Base-by-base conservation (phyloP, 768 basidiomycete species). In the Solioccasus polychromus region DNA sequence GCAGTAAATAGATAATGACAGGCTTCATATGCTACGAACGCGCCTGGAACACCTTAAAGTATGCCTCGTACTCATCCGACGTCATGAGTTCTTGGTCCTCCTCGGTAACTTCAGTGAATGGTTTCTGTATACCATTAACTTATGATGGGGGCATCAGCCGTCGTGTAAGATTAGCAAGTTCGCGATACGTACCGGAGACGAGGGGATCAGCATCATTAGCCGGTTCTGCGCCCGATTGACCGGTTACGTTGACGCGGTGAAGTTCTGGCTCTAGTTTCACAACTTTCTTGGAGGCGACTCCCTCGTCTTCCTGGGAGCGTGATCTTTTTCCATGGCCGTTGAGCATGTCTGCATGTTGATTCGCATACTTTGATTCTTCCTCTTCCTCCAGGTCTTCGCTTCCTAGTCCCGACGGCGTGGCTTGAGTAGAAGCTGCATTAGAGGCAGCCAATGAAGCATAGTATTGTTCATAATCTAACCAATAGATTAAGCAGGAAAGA, bases 31-130 rank as follows among this genome's bases (percentile, higher is more conserved):
- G 19, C 47, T 59, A 65, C 34, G 57, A 54, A 41, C 65, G 72
- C 41, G 74, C 70, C 65, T 80, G 78, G 61, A 82, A 71, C 49
- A 89, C 71, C 54, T 87, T 80, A 60, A 83, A 91, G 68, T 79
- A 92, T 26, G 80, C 80, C 24, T 83, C 82, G 61, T 95, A 95
- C 66, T 96, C 93, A 45, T 94, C 93, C 2, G 89, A 84, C 4
- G 89, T 90, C 93, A 96, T 96, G 55, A 83, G 60, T 37, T 92
- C 93, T 57, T 92, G 86, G 61, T 94, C 86, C 53, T 92, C 94
- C 56, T 96, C 93, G 3, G 89, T 94, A 34, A 98, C 80, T 51
- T 84, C 74, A 4, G 83, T 88, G 56, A 88, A 85, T 7, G 79
- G 75, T 55, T 88, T 82, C 17, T 80, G 74, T 31, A 73, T 68